Percentiles rank a stretch among this genome's conserved stretches.
Conservation (phyloP, 2,329 filamentous ascomycete species). For the Cryphonectria japonica region DNA sequence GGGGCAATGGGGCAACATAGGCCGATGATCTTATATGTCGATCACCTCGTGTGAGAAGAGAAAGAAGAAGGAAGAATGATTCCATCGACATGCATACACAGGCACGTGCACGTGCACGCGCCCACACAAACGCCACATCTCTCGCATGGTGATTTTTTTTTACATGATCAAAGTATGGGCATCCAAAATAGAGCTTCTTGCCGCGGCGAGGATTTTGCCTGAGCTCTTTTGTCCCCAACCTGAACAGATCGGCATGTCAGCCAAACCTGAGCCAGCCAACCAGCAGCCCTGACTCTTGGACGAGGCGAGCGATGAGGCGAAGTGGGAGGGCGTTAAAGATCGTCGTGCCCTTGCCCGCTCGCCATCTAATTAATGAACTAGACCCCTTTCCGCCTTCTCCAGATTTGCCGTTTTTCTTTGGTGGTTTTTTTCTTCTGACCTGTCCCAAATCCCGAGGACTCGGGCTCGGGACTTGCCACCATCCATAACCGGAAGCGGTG, state of each 20-base stretch:
- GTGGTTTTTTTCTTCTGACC: neutral
- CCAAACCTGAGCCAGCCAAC: neutral
- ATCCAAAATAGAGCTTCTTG: constrained; percentile 1
- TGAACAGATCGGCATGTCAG: constrained; percentile 1
- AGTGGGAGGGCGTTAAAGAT: neutral
- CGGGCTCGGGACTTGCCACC: constrained; percentile 20
- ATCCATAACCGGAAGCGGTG: constrained; percentile 13
- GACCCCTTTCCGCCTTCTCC: neutral
- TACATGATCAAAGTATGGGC: too few relatives aligned
- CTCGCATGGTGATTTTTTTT: neutral
- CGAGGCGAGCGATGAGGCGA: neutral
- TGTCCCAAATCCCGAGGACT: constrained; percentile 10
- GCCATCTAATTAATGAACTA: too few relatives aligned
- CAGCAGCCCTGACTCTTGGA: neutral
- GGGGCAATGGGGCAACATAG: neutral
- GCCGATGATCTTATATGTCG: constrained; percentile 13
- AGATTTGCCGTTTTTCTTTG: neutral
- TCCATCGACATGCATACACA: constrained; percentile 1
- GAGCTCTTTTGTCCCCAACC: neutral
- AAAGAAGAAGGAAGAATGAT: neutral
- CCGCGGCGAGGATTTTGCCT: too few relatives aligned
- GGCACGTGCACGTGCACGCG: neutral
- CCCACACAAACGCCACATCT: neutral
- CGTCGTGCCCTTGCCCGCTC: neutral
- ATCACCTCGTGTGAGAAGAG: constrained; percentile 12